Evolutionary conservation across 2,329 filamentous ascomycete species (phyloP).

Genomic region (Fusarium siculi): DNA sequence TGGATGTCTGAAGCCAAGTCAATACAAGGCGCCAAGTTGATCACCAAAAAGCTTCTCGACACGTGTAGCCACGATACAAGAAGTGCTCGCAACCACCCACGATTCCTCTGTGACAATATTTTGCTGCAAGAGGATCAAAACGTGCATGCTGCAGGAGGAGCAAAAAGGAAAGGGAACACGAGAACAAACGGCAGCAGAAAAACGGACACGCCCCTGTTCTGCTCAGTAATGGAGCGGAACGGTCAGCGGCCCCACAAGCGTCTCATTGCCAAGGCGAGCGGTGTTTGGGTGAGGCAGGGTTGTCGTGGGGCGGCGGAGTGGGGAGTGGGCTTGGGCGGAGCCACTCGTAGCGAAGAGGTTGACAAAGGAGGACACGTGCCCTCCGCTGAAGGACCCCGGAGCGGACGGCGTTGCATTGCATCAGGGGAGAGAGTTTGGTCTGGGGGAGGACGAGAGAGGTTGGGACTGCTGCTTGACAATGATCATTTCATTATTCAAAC

Average conservation of each 20-base stretch:
- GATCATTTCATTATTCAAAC: neutral
- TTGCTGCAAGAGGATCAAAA: constrained; percentile 11
- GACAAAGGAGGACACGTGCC: constrained; percentile 30
- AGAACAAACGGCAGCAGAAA: constrained; percentile 19
- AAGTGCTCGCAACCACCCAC: constrained; percentile 10
- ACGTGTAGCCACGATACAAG: constrained; percentile 2
- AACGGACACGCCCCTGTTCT: constrained; percentile 1
- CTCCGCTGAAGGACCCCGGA: constrained; percentile 29
- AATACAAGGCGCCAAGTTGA: constrained; percentile 10
- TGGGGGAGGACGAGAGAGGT: neutral
- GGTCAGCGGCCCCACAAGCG: constrained; percentile 31
- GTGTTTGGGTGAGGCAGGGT: constrained; percentile 12
- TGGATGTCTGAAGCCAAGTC: constrained; percentile 20
- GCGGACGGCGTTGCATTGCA: constrained; percentile 22
- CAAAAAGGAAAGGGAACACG: neutral
- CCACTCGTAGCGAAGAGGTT: constrained; percentile 13
- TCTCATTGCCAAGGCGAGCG: constrained; percentile 25
- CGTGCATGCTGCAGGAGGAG: constrained; percentile 8
- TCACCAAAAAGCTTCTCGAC: constrained; percentile 23
- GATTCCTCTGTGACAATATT: constrained; percentile 23
- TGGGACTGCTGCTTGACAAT: constrained; percentile 2
- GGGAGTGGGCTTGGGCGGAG: constrained; percentile 20
- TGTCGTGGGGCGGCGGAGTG: constrained; percentile 25
- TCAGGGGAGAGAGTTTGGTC: neutral
- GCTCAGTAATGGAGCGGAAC: constrained; percentile 20